Base-by-base conservation (phyloP, 2,329 filamentous ascomycete genomes). In the Fusarium metavorans region DNA sequence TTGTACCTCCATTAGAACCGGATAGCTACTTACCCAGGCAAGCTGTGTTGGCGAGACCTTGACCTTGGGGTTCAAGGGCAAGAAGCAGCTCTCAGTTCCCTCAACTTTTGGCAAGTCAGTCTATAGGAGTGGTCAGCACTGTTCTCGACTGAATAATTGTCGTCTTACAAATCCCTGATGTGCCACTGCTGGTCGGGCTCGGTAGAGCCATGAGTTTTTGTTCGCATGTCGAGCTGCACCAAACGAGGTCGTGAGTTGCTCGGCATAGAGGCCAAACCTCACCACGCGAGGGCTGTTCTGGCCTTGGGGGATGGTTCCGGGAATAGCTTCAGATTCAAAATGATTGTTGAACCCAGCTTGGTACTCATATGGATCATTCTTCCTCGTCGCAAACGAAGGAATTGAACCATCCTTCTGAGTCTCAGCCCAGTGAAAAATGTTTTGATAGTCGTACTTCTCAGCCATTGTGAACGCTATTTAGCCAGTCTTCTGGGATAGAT, bases 361-460 rank as follows among this genome's bases (percentile, higher is more conserved):
- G 70, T 91, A 91, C 81, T 88, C 67, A 41, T 91, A 80, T 81
- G 88, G 78, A 84, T 84, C 62, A 52, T 81, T 80, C 37, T 79
- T 77, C n/a, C 79, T 72, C 0, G 83, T 85, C 5, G 81, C 84
- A 73, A 90, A 91, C 0, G 88, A 89, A 13, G 88, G 88, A 30
- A 90, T 85, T 0, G 83, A 76, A 0, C 86, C 89, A 77, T 90
- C 85, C 76, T 90, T 85, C 73, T 91, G 89, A n/a, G 88, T 90
- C 77, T 89, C 88, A 0, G 88, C 89, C 89, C 89, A 91, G 77
- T 88, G 87, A 69, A 88, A 88, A 75, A 87, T 86, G 60, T 86
- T 85, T 64, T 87, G 85, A 72, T 87, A 88, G 50, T 88, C 85
- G 48, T 79, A 20, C 0, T 60, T 72, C 30, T 58, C 48, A 5